These are phyloP conservation scores for Tulasnella sp. DNA, from an alignment of 768 basidiomycete genomes.

Conservation along the genomic window DNA sequence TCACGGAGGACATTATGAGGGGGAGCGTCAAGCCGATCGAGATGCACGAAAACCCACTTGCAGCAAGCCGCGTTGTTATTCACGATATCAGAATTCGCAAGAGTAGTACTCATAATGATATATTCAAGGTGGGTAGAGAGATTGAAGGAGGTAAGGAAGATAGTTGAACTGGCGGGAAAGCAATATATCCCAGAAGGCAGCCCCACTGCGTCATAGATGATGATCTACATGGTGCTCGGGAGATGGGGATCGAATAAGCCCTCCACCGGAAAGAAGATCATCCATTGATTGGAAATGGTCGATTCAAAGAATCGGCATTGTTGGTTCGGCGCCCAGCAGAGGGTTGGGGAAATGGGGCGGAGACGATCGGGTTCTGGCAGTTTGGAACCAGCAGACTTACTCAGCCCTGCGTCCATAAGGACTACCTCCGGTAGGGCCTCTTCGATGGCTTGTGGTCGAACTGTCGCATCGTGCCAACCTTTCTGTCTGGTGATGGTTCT, in stretches of 20 bases:
- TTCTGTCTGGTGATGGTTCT: not conserved
- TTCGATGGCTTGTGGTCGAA: not conserved
- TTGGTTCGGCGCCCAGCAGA: not conserved
- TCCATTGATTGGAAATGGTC: not conserved
- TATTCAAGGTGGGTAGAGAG: not conserved
- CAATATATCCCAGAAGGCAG: not conserved
- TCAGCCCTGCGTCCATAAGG: not conserved
- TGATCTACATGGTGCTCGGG: not conserved
- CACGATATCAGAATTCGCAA: not conserved
- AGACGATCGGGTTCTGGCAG: not conserved
- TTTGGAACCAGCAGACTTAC: not conserved
- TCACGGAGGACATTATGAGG: not conserved
- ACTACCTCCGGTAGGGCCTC: not conserved
- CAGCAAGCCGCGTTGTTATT: conserved; percentile 6
- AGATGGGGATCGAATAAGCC: not conserved
- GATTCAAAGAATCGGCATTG: not conserved
- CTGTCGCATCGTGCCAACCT: not conserved
- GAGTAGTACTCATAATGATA: not conserved
- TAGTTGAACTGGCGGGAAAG: not conserved
- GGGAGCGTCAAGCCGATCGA: not conserved
- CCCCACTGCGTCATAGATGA: not conserved
- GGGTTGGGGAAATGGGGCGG: not conserved
- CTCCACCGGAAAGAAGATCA: not conserved
- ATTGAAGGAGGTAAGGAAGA: not conserved
- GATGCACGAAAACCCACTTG: not conserved